Base-by-base conservation (phyloP, 768 basidiomycete species). In the Dacryopinax spathularia region DNA sequence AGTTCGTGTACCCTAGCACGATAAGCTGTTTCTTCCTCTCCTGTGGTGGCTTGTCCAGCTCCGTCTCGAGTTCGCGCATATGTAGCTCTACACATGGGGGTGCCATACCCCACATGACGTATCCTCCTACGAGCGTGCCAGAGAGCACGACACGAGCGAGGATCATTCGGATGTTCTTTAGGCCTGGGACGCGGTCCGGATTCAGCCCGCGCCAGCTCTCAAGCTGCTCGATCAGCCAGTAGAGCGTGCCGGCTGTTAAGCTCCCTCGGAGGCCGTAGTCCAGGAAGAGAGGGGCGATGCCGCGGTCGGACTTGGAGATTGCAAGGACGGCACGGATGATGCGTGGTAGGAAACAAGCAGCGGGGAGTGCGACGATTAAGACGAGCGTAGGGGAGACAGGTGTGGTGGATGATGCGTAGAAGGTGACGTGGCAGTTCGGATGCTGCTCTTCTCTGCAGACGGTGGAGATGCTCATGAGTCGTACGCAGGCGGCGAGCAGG, bases 381-480 rank as follows among this genome's bases (percentile, higher is more conserved):
- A 87, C 80, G 33, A 78, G 75, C 1, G 75, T 59, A 0, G 90
- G 87, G 0, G 90, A 84, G 1, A 84, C 77, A 6, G 88, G 84
- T 0, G 84, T 74, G 9, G 85, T 80, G 0, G 85, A 82, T 0
- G 88, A 87, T 0, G 84, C 77, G 72, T 89, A 96, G 76, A 94
- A 98, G 0, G 95, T 94, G 62, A 93, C 87, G 66, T 81, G 78
- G 71, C 96, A 99, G 31, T 43, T 61, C 0, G 91, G 86, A 37
- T 89, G 85, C 73, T 97, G 95, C 71, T 98, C 95, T 72, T 99
- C 95, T 66, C 96, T 79, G 70, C 95, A 98, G 9, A 92, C 83
- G 0, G 93, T 95, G 71, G 88, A 90, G 56, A 82, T 75, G 0
- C 86, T 81, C 74, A 91, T 87, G n/a, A 89, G 70, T 7, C 95